Percentiles rank a stretch among this genome's conserved stretches.
These are phyloP conservation scores for Didymella sp. DNA, from an alignment of 2,329 filamentous ascomycete species.

Conservation along the genomic window DNA sequence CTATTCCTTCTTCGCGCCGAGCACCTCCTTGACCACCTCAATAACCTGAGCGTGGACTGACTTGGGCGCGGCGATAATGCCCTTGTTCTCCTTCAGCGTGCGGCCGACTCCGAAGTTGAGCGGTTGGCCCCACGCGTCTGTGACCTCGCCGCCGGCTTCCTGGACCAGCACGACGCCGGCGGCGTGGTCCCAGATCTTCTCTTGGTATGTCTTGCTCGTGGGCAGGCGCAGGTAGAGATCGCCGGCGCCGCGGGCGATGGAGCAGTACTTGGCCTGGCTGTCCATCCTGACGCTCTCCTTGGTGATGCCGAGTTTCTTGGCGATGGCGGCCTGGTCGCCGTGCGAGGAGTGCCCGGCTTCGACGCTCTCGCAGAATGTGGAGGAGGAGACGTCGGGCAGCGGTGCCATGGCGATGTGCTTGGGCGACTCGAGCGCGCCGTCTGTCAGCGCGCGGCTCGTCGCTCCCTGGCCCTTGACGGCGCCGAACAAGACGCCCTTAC, in stretches of 20 bases:
- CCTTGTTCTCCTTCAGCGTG: constrained; percentile 89
- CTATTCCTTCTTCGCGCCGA: constrained; percentile 53
- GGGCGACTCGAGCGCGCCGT: constrained; percentile 61
- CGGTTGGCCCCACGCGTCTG: constrained; percentile 82
- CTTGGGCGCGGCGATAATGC: constrained; percentile 85
- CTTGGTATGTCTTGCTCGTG: constrained; percentile 84
- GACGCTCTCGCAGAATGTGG: constrained; percentile 96
- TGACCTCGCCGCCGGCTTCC: constrained; percentile 91
- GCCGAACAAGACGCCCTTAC: constrained; percentile 86
- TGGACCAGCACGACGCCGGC: constrained; percentile 93
- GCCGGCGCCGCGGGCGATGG: constrained; percentile 89
- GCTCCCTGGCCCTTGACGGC: constrained; percentile 82
- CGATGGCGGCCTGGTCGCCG: constrained; percentile 84
- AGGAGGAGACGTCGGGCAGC: constrained; percentile 74
- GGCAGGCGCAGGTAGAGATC: constrained; percentile 94
- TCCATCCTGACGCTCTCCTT: constrained; percentile 93
- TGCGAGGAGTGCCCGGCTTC: constrained; percentile 93
- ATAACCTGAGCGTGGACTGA: constrained; percentile 79
- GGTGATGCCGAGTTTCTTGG: constrained; percentile 83
- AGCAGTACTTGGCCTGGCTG: constrained; percentile 97
- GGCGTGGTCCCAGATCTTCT: constrained; percentile 99
- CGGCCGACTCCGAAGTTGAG: constrained; percentile 87
- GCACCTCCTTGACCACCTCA: constrained; percentile 79
- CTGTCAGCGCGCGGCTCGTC: constrained; percentile 74
- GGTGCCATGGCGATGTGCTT: constrained; percentile 80